A percentile compares a stretch with the other conserved stretches of the same genome.
Evolutionary conservation across 2,329 filamentous ascomycete genomes (phyloP).

Genomic region (Aspergillus tanneri): DNA sequence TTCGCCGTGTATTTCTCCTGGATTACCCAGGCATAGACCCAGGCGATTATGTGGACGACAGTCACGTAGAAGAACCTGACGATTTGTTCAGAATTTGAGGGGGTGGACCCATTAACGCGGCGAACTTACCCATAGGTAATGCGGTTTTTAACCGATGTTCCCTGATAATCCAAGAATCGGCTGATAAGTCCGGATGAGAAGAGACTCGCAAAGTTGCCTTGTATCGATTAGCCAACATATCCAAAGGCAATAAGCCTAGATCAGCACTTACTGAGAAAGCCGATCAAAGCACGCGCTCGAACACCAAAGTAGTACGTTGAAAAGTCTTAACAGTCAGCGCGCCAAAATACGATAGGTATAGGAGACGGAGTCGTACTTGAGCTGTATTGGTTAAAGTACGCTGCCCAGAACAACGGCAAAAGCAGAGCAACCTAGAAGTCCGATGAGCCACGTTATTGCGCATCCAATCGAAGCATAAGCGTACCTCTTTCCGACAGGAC

Average conservation of each 20-base stretch:
- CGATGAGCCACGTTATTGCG: conserved; percentile 17
- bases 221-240: conserved; percentile 1
- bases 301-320: conserved; percentile 51
- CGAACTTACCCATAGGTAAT: conserved; percentile 41
- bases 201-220: conserved; percentile 42
- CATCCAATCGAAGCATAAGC: background rate
- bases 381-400: conserved; percentile 48
- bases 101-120: background rate
- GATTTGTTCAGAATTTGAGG: background rate
- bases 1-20: conserved; percentile 52
- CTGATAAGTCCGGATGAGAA: conserved; percentile 49
- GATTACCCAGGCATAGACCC: conserved; percentile 55
- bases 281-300: conserved; percentile 49
- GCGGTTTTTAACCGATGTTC: conserved; percentile 41
- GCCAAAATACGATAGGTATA: background rate
- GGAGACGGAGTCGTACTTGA: conserved; percentile 28
- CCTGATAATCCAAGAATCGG: conserved; percentile 47
- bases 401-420: conserved; percentile 47
- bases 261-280: conserved; percentile 40
- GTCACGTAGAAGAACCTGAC: conserved; percentile 49
- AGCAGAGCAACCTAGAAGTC: conserved; percentile 37
- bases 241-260: background rate
- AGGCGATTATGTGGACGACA: conserved; percentile 48
- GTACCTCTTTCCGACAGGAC: conserved; percentile 22
- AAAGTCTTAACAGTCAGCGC: conserved; percentile 41